Conservation (phyloP, 257 asterid species). For the Solanum verrucosum region DNA sequence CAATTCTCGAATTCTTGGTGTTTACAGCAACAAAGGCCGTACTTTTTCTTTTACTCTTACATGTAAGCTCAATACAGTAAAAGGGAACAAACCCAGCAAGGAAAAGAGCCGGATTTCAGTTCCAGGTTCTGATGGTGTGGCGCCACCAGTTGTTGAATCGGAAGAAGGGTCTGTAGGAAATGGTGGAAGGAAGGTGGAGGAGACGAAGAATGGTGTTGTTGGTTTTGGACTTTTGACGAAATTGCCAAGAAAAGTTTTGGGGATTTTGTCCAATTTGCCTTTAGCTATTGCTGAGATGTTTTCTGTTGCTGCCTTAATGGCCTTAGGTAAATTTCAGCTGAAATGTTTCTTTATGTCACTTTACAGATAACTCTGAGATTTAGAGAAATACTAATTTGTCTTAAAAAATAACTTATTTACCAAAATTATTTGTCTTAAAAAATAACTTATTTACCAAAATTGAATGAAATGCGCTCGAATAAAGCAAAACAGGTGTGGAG, state of each 20-base stretch:
- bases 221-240: conserved; percentile 25
- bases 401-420: not conserved
- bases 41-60: conserved; percentile 21
- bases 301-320: conserved; percentile 77
- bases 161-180: conserved; percentile 14
- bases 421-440: not conserved
- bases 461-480: not conserved
- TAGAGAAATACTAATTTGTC: not conserved
- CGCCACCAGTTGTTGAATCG: conserved; percentile 42
- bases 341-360: not conserved
- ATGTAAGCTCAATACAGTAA: conserved; percentile 43
- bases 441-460: not conserved
- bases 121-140: conserved; percentile 59
- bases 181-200: conserved; percentile 8
- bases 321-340: conserved; percentile 48
- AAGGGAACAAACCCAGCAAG: conserved; percentile 14
- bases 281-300: conserved; percentile 82
- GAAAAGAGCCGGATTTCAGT: conserved; percentile 31
- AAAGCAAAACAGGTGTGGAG: not conserved
- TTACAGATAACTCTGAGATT: not conserved
- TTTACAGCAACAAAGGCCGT: conserved; percentile 12
- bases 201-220: conserved; percentile 14
- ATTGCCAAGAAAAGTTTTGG: conserved; percentile 43
- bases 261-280: conserved; percentile 71
- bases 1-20: conserved; percentile 12